Conservation (phyloP, 1,284 basidiomycete species). For the Malassezia pachydermatis region DNA sequence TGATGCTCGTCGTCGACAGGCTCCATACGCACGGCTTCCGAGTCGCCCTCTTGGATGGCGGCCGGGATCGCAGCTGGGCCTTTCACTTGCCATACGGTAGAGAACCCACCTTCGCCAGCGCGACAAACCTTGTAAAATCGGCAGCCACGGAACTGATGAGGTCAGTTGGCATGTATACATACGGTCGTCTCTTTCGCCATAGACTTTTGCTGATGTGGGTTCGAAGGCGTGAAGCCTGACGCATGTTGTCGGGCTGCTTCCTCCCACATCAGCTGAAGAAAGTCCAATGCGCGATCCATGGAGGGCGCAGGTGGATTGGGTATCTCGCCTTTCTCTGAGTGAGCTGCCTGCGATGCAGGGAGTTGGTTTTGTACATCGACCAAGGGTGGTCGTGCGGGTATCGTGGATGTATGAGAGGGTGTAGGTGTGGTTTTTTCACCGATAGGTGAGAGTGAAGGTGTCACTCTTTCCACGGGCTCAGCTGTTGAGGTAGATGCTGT, state of each 20-base stretch:
- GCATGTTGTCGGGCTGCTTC: slow-evolving; percentile 11
- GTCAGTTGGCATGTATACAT: neutral
- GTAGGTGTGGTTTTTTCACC: neutral
- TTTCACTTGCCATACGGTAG: slow-evolving; percentile 40
- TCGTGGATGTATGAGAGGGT: neutral
- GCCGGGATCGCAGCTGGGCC: slow-evolving; percentile 29
- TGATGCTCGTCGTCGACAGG: slow-evolving; percentile 36
- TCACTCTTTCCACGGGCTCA: no score
- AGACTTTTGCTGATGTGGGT: slow-evolving; percentile 1
- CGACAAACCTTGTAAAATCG: slow-evolving; percentile 36
- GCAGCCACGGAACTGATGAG: slow-evolving; percentile 28
- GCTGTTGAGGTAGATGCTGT: neutral
- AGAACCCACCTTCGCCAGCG: slow-evolving; percentile 43
- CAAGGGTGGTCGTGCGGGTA: neutral
- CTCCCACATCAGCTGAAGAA: slow-evolving; percentile 3
- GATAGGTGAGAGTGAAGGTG: neutral
- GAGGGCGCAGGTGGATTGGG: slow-evolving; percentile 8
- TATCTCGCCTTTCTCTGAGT: slow-evolving; percentile 17
- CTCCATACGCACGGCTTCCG: slow-evolving; percentile 21
- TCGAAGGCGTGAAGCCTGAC: slow-evolving; percentile 1
- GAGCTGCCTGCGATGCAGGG: slow-evolving; percentile 22
- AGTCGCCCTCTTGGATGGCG: slow-evolving; percentile 18
- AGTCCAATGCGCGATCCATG: slow-evolving; percentile 19
- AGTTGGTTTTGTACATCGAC: neutral
- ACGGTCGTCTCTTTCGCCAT: slow-evolving; percentile 10